Evolutionary conservation across 2,329 filamentous ascomycete species (phyloP).

Genomic region (Fusarium buharicum): DNA sequence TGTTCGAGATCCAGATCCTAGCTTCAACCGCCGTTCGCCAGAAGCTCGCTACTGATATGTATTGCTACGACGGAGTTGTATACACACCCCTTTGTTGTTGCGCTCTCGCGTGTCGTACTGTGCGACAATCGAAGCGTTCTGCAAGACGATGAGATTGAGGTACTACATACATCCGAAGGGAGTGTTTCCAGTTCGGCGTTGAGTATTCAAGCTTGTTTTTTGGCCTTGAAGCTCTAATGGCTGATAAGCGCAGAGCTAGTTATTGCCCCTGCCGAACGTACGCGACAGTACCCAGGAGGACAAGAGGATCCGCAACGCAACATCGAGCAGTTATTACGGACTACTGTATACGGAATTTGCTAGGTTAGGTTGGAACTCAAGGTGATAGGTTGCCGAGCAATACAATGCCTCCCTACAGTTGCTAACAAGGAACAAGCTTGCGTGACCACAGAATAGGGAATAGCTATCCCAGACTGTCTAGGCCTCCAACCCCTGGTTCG

Average conservation of each 20-base stretch:
- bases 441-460: conserved; percentile 34
- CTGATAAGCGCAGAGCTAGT: background rate
- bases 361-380: conserved; percentile 2
- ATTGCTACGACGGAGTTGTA: background rate
- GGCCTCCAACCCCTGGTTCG: conserved; percentile 28
- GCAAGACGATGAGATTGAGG: conserved; percentile 24
- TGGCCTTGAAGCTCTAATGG: conserved; percentile 8
- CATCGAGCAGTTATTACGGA: background rate
- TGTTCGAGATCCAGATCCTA: conserved; percentile 43
- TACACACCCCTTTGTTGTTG: conserved; percentile 15
- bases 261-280: conserved; percentile 7
- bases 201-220: conserved; percentile 8
- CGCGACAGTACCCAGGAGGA: background rate
- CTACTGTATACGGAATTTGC: conserved; percentile 1
- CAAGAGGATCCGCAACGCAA: background rate
- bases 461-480: conserved; percentile 10
- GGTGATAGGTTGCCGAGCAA: conserved; percentile 7
- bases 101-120: conserved; percentile 20
- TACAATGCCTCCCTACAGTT: conserved; percentile 28
- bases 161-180: conserved; percentile 24
- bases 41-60: conserved; percentile 13
- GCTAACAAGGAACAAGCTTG: conserved; percentile 33
- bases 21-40: conserved; percentile 26
- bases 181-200: conserved; percentile 46
- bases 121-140: conserved; percentile 24